These are phyloP conservation scores for Paecilomyces dactylethromorphus DNA, from an alignment of 2,329 filamentous ascomycete genomes.

Conservation along the genomic window DNA sequence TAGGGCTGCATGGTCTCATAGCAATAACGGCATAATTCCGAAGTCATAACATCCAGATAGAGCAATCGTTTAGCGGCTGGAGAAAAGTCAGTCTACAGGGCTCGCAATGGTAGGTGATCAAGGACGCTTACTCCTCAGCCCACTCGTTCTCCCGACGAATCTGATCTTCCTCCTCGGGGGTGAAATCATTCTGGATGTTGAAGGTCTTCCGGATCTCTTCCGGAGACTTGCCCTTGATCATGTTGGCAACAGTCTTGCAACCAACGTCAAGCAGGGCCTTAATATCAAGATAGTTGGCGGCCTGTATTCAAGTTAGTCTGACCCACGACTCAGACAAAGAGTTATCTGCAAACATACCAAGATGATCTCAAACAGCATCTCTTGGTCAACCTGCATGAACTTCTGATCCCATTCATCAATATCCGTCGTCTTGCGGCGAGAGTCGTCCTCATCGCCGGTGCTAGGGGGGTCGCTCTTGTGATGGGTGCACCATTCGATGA, in stretches of 20 bases:
- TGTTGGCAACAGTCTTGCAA: conserved; percentile 99
- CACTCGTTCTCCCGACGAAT: conserved; percentile 88
- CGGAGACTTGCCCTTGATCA: conserved; percentile 99
- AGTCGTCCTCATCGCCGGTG: conserved; percentile 79
- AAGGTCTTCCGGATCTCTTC: conserved; percentile 99
- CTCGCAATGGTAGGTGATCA: not conserved
- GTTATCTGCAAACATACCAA: conserved; percentile 54
- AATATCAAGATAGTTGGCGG: conserved; percentile 98
- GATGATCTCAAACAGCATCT: conserved; percentile 99
- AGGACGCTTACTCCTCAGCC: conserved; percentile 63
- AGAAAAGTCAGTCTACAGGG: not conserved
- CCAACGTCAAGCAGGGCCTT: conserved; percentile 96
- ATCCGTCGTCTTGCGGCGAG: conserved; percentile 95
- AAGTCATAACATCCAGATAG: not conserved
- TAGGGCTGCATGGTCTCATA: not conserved
- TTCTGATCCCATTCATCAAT: conserved; percentile 99
- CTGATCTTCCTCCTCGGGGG: conserved; percentile 97
- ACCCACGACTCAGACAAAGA: not conserved
- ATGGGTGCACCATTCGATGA: conserved; percentile 96
- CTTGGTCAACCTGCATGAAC: conserved; percentile 99
- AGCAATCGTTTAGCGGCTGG: not conserved
- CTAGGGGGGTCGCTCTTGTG: conserved; percentile 85
- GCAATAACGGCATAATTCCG: not conserved
- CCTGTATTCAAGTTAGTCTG: conserved; percentile 45
- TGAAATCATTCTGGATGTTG: conserved; percentile 99